These are phyloP conservation scores for Peronospora farinosa DNA, from an alignment of 352 stramenopile genomes.

Conservation along the genomic window DNA sequence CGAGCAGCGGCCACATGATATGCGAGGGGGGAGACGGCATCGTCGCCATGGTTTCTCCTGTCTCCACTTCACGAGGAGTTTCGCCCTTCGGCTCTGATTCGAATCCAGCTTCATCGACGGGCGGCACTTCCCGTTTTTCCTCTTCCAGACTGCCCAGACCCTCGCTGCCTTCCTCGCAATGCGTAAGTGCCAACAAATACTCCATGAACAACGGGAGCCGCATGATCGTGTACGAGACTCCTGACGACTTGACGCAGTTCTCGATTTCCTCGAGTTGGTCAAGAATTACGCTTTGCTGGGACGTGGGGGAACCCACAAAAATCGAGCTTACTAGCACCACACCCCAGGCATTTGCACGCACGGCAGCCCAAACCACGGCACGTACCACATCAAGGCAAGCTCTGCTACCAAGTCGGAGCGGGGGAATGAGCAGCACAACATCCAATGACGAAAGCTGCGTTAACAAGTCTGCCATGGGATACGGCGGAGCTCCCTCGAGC, in stretches of 20 bases:
- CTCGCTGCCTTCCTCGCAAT: slow-evolving; percentile 15
- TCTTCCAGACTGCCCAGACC: slow-evolving; percentile 22
- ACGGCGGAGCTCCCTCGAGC: slow-evolving; percentile 29
- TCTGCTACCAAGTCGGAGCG: slow-evolving; percentile 40
- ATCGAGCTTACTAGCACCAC: slow-evolving; percentile 69
- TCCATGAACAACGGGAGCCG: slow-evolving; percentile 74
- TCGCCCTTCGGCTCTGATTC: slow-evolving; percentile 6
- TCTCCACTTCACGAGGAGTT: slow-evolving; percentile 10
- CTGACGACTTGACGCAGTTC: slow-evolving; percentile 47
- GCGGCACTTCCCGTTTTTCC: slow-evolving; percentile 21
- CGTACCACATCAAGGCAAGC: slow-evolving; percentile 56
- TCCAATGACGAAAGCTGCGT: slow-evolving; percentile 55
- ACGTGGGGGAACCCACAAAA: slow-evolving; percentile 39
- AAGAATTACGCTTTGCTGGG: slow-evolving; percentile 28
- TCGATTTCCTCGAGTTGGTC: slow-evolving; percentile 65
- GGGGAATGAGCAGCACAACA: slow-evolving; percentile 66
- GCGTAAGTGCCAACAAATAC: slow-evolving; percentile 59
- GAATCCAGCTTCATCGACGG: slow-evolving; percentile 4
- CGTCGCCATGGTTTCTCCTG: slow-evolving; percentile 4
- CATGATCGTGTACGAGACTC: slow-evolving; percentile 53
- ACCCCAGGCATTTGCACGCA: slow-evolving; percentile 53
- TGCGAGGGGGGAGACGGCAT: slow-evolving; percentile 18
- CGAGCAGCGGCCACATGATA: slow-evolving; percentile 40
- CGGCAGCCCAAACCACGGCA: slow-evolving; percentile 42
- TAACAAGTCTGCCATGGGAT: slow-evolving; percentile 50